Conservation (phyloP, 2,329 filamentous ascomycete species). For the Xylariaceae sp. region DNA sequence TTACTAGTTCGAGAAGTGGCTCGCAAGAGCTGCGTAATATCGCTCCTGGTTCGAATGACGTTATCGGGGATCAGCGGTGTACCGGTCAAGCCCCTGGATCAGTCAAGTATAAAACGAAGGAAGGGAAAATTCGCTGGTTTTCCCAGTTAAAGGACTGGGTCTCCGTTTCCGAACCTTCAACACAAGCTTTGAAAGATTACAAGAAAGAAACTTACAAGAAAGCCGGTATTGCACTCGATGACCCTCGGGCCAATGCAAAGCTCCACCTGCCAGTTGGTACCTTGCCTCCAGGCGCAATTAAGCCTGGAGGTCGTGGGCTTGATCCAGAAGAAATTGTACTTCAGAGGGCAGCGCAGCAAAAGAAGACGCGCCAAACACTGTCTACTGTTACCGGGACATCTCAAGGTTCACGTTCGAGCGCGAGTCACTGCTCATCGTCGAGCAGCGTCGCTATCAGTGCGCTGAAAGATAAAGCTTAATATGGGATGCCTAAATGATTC, state of each 20-base stretch:
- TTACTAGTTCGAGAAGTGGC: constrained; percentile 5
- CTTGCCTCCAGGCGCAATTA: constrained; percentile 53
- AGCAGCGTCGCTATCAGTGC: constrained; percentile 30
- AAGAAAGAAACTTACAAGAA: constrained; percentile 50
- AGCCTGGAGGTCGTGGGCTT: constrained; percentile 50
- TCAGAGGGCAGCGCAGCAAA: constrained; percentile 43
- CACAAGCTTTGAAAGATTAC: constrained; percentile 54
- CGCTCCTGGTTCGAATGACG: constrained; percentile 1
- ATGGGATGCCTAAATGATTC: not conserved
- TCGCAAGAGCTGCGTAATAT: constrained; percentile 7
- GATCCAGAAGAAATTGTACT: constrained; percentile 52
- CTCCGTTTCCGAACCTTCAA: constrained; percentile 55
- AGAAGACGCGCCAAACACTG: constrained; percentile 39
- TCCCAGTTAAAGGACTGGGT: constrained; percentile 56
- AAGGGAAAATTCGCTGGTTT: constrained; percentile 46
- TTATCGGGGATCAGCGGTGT: constrained; percentile 8
- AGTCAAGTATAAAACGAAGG: constrained; percentile 38
- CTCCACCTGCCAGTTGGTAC: constrained; percentile 53
- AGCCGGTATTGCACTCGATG: constrained; percentile 51
- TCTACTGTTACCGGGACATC: constrained; percentile 19
- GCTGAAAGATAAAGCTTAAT: constrained; percentile 8
- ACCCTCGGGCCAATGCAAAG: constrained; percentile 52
- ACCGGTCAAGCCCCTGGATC: constrained; percentile 21
- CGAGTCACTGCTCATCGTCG: constrained; percentile 34
- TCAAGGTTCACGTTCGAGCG: constrained; percentile 33